These are phyloP conservation scores for Blakeslea trispora DNA, from an alignment of 371 early-diverging fungal genomes.

Conservation along the genomic window DNA sequence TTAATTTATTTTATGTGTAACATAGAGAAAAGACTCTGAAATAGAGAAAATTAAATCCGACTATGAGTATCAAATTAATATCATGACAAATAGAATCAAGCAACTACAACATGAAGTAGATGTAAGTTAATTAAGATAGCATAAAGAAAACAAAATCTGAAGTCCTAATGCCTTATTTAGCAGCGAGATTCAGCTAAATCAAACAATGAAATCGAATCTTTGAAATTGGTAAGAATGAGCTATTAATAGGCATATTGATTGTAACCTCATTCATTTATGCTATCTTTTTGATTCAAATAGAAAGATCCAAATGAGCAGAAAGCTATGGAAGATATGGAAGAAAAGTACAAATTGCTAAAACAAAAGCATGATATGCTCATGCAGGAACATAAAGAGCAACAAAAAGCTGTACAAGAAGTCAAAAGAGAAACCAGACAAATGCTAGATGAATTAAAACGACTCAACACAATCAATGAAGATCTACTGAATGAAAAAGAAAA, in stretches of 20 bases:
- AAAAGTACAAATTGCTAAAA: conserved; percentile 21
- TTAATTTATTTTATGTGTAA: background rate
- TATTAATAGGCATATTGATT: background rate
- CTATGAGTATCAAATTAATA: conserved; percentile 62
- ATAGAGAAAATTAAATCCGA: conserved; percentile 47
- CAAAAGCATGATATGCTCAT: conserved; percentile 52
- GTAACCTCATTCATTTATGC: background rate
- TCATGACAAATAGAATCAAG: conserved; percentile 40
- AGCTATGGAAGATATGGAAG: conserved; percentile 18
- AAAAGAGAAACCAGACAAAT: conserved; percentile 73
- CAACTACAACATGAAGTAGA: conserved; percentile 32
- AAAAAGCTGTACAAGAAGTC: conserved; percentile 71
- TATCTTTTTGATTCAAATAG: background rate
- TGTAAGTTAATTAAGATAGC: conserved; percentile 4
- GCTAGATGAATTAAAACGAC: conserved; percentile 66
- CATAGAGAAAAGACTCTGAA: conserved; percentile 6
- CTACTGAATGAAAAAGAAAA: conserved; percentile 49
- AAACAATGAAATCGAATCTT: conserved; percentile 1
- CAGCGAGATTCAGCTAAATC: background rate
- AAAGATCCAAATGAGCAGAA: conserved; percentile 16
- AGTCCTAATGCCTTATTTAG: background rate
- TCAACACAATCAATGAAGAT: conserved; percentile 66
- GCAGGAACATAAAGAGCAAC: conserved; percentile 61
- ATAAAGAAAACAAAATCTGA: background rate
- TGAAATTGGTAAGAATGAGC: background rate